A percentile compares a stretch with the other conserved stretches of the same genome.
These are phyloP conservation scores for Metschnikowia drakensbergensis DNA, from an alignment of 805 yeast genomes.

Conservation along the genomic window DNA sequence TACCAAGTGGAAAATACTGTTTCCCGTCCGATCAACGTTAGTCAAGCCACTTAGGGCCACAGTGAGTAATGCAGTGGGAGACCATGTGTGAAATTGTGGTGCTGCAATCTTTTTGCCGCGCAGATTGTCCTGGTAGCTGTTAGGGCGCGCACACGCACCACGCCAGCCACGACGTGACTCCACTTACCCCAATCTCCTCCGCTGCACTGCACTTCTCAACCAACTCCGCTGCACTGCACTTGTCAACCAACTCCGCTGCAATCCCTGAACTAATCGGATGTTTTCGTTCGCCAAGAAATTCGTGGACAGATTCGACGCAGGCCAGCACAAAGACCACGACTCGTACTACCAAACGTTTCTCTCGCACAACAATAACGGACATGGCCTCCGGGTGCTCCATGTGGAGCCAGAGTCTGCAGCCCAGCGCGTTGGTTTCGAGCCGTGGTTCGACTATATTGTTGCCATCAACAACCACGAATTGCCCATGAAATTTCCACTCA, in stretches of 20 bases:
- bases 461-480: slow-evolving; percentile 70
- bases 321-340: slow-evolving; percentile 18
- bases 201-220: too few relatives aligned
- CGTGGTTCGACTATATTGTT: slow-evolving; percentile 86
- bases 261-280: slow-evolving; percentile 24
- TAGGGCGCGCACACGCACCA: too few relatives aligned
- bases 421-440: slow-evolving; percentile 48
- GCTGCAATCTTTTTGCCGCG: too few relatives aligned
- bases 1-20: neutral
- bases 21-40: too few relatives aligned
- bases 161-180: too few relatives aligned
- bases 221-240: neutral
- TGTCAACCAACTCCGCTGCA: neutral
- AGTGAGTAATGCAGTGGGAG: too few relatives aligned
- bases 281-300: slow-evolving; percentile 43
- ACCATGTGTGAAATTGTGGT: too few relatives aligned
- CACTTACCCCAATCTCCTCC: too few relatives aligned
- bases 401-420: slow-evolving; percentile 39
- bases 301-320: slow-evolving; percentile 38
- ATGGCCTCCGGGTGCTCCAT: slow-evolving; percentile 37
- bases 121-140: too few relatives aligned
- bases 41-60: too few relatives aligned
- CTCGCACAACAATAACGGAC: slow-evolving; percentile 36
- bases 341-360: slow-evolving; percentile 35
- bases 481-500: slow-evolving; percentile 36